phyloP scores from a whole-genome alignment of 2,329 filamentous ascomycete genomes.

The Hypomyces rosellus region DNA sequence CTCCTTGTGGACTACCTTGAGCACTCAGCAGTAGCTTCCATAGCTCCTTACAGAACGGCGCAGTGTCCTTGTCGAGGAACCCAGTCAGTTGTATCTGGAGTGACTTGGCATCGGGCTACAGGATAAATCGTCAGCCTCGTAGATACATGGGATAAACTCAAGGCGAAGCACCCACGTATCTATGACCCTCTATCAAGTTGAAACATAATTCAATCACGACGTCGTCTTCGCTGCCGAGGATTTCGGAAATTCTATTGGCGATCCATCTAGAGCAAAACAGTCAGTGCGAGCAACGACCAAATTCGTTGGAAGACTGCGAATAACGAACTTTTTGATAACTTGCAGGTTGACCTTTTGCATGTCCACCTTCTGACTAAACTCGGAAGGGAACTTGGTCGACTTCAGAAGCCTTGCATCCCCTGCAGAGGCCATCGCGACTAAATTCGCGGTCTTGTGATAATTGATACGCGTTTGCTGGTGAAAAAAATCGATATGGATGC shows the following conservation, averaged over 20 bases:
- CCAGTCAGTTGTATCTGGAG: slow-evolving; percentile 92
- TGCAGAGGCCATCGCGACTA: slow-evolving; percentile 63
- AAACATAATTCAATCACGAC: slow-evolving; percentile 84
- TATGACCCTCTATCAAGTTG: slow-evolving; percentile 63
- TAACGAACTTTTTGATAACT: slow-evolving; percentile 88
- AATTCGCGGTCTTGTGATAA: slow-evolving; percentile 2
- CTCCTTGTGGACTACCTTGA: slow-evolving; percentile 79
- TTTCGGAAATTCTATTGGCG: slow-evolving; percentile 75
- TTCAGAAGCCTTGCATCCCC: slow-evolving; percentile 86
- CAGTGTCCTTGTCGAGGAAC: slow-evolving; percentile 88
- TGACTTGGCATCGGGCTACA: slow-evolving; percentile 87
- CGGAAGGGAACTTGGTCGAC: slow-evolving; percentile 86
- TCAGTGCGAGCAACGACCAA: slow-evolving; percentile 10
- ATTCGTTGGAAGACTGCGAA: neutral
- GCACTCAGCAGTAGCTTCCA: slow-evolving; percentile 91
- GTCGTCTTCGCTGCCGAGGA: slow-evolving; percentile 89
- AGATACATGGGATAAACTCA: slow-evolving; percentile 12
- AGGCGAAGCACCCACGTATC: slow-evolving; percentile 49
- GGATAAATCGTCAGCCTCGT: slow-evolving; percentile 10
- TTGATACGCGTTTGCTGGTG: slow-evolving; percentile 12
- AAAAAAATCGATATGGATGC: slow-evolving; percentile 9
- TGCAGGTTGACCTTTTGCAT: slow-evolving; percentile 95
- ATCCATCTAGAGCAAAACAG: slow-evolving; percentile 66
- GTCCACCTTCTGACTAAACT: slow-evolving; percentile 94
- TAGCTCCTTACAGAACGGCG: slow-evolving; percentile 83